Evolutionary conservation across 1,284 basidiomycete genomes (phyloP).

Genomic region (Ustilago vetiveriae): DNA sequence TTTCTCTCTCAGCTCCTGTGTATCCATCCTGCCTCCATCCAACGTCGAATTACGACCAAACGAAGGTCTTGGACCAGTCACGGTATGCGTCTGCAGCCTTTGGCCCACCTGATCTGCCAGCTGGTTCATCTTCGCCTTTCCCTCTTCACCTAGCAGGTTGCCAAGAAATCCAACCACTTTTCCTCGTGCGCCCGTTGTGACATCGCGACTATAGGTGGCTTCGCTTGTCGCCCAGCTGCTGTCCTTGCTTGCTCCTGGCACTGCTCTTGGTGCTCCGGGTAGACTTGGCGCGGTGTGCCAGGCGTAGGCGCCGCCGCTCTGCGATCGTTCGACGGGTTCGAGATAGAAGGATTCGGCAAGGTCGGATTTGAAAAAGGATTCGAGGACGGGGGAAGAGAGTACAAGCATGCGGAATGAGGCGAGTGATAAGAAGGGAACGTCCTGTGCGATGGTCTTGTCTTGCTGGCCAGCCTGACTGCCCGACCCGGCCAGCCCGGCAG

Average conservation of each 20-base stretch:
- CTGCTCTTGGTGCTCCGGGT: conserved; percentile 43
- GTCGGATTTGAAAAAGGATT: conserved; percentile 64
- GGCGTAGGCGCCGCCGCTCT: conserved; percentile 59
- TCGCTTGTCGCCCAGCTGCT: conserved; percentile 48
- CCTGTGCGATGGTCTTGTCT: conserved; percentile 40
- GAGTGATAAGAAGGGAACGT: conserved; percentile 63
- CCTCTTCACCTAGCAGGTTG: conserved; percentile 64
- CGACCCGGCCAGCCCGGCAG: not conserved
- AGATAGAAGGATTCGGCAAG: conserved; percentile 60
- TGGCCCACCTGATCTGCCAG: conserved; percentile 63
- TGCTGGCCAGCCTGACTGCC: conserved; percentile 2
- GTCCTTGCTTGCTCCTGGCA: conserved; percentile 52
- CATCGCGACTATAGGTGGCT: conserved; percentile 62
- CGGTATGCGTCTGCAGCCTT: conserved; percentile 61
- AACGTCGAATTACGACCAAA: conserved; percentile 54
- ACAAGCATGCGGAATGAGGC: conserved; percentile 63
- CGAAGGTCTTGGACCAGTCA: conserved; percentile 61
- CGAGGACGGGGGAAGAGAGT: conserved; percentile 60
- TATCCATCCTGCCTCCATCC: conserved; percentile 50
- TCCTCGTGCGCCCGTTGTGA: conserved; percentile 60
- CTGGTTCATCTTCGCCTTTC: conserved; percentile 63
- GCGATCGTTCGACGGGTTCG: conserved; percentile 57
- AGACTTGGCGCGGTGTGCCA: conserved; percentile 62
- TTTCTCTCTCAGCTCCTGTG: conserved; percentile 50
- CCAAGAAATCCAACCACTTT: conserved; percentile 64